Conservation (phyloP, 176 grass and related monocot species). For the Triticum aestivum region IWGSC_CS_RefSeq_v2.1 NC_057814.1:547441277-547441776, state of each 20-base stretch:
- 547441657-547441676: background rate
- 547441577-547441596: background rate
- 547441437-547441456: background rate
- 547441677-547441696: background rate
- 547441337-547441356: conserved; percentile 57
- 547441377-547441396: conserved; percentile 31
- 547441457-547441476: background rate
- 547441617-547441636: background rate
- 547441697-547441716: background rate
- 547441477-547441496: background rate
- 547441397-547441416: conserved; percentile 62
- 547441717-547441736: conserved; percentile 51
- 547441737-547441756: conserved; percentile 72
- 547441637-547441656: background rate
- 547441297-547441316: conserved; percentile 12
- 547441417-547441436: conserved; percentile 73
- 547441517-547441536: background rate
- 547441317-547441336: background rate
- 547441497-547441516: background rate
- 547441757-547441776: conserved; percentile 93
- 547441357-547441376: conserved; percentile 37
- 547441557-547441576: background rate
- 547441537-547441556: background rate
- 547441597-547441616: background rate
- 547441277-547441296: too few relatives aligned